A percentile compares a stretch with the other conserved stretches of the same genome.
Evolutionary conservation across 2,329 filamentous ascomycete species (phyloP).

Genomic region (Seiridium cupressi): DNA sequence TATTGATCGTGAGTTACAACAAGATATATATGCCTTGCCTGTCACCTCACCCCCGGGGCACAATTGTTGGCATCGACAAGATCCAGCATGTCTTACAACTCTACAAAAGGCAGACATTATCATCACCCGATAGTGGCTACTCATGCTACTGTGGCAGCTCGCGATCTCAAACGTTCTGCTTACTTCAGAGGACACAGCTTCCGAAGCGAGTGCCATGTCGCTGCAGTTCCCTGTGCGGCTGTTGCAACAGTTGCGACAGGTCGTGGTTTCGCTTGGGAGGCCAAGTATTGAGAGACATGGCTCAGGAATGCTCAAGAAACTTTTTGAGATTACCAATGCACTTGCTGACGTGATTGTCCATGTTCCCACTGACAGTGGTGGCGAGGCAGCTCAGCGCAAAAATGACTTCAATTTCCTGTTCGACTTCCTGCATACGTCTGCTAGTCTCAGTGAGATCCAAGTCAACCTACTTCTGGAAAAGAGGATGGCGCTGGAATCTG

Average conservation of each 20-base stretch:
- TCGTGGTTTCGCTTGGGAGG: background rate
- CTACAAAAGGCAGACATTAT: slow-evolving; percentile 1
- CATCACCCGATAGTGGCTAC: slow-evolving; percentile 1
- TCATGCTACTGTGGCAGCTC: slow-evolving; percentile 2
- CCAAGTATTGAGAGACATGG: background rate
- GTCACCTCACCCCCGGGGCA: background rate
- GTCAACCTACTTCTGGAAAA: background rate
- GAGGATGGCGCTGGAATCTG: background rate
- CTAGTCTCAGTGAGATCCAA: background rate
- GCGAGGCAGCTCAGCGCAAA: background rate
- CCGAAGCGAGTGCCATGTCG: background rate
- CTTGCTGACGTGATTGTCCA: slow-evolving; percentile 1
- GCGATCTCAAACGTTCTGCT: background rate
- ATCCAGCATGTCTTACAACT: background rate
- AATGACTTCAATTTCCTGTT: slow-evolving; percentile 3
- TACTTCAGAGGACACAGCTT: background rate
- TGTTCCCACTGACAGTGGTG: background rate
- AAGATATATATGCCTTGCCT: background rate
- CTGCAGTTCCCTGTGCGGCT: background rate
- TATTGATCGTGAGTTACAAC: background rate
- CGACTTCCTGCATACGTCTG: background rate
- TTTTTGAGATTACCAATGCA: slow-evolving; percentile 1
- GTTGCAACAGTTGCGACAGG: background rate
- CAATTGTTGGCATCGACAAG: background rate
- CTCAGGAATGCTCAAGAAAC: background rate